Evolutionary conservation across 163 green algal species (phyloP).

Genomic region (Botryococcus braunii): DNA sequence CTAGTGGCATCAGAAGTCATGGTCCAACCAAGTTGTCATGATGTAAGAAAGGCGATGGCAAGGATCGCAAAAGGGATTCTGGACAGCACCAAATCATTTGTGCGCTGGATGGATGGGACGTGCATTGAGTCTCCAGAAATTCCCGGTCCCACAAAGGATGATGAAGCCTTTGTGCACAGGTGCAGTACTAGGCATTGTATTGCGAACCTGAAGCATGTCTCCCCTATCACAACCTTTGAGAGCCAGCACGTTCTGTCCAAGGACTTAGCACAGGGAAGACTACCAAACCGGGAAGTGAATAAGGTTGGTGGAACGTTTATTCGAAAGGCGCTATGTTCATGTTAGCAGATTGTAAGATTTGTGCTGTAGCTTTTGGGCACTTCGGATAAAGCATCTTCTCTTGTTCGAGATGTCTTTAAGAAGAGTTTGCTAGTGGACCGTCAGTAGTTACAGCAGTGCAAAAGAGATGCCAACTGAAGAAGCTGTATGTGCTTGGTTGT

Average conservation of each 20-base stretch:
- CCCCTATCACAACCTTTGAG: background rate
- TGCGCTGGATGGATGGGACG: conserved; percentile 86
- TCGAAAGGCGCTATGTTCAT: background rate
- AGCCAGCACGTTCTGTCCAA: too few relatives aligned
- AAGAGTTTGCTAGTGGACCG: too few relatives aligned
- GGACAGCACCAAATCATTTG: conserved; percentile 70
- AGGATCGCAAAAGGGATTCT: conserved; percentile 57
- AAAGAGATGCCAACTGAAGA: too few relatives aligned
- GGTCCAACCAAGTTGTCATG: conserved; percentile 64
- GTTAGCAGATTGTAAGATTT: background rate
- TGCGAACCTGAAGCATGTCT: background rate
- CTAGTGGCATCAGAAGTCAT: conserved; percentile 70
- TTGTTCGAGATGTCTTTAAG: too few relatives aligned
- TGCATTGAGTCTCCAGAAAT: conserved; percentile 76
- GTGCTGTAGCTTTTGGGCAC: too few relatives aligned
- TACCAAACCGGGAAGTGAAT: too few relatives aligned
- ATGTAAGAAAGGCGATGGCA: conserved; percentile 59
- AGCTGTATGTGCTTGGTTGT: too few relatives aligned
- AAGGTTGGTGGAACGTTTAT: background rate
- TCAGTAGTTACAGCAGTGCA: too few relatives aligned
- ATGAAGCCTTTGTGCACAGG: conserved; percentile 76
- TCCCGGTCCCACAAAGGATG: conserved; percentile 50
- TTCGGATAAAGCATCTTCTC: too few relatives aligned
- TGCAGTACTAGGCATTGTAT: conserved; percentile 47
- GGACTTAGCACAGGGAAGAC: too few relatives aligned